Evolutionary conservation across 2,329 filamentous ascomycete genomes (phyloP).

Genomic region (Coniochaeta hoffmannii): DNA sequence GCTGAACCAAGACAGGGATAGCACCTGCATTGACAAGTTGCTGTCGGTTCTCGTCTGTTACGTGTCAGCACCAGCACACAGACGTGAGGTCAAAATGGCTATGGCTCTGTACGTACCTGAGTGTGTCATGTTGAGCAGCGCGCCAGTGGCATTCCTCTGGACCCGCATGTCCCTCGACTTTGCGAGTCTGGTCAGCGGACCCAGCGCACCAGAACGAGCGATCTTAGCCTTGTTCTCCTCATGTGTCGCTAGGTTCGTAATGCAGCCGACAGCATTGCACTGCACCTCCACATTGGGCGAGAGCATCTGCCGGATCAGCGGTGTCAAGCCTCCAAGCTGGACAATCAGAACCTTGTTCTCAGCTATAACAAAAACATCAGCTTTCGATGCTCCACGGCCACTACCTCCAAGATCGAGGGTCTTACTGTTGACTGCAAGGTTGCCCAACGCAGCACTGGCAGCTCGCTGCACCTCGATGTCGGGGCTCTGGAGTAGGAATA

Average conservation of each 20-base stretch:
- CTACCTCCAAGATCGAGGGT: constrained; percentile 7
- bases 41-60: constrained; percentile 86
- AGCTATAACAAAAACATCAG: constrained; percentile 54
- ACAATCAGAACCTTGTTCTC: constrained; percentile 98
- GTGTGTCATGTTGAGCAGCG: constrained; percentile 97
- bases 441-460: constrained; percentile 90
- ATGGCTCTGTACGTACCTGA: constrained; percentile 78
- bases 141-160: constrained; percentile 93
- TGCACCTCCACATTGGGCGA: constrained; percentile 97
- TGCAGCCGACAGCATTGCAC: constrained; percentile 97
- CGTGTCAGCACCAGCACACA: constrained; percentile 5
- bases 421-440: constrained; percentile 94
- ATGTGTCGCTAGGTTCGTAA: constrained; percentile 95
- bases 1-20: constrained; percentile 94
- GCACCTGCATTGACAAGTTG: constrained; percentile 95
- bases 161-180: constrained; percentile 99
- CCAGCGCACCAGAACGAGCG: constrained; percentile 85
- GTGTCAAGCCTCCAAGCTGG: constrained; percentile 78
- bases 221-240: constrained; percentile 99
- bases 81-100: too few relatives aligned
- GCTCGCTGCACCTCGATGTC: constrained; percentile 97
- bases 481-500: constrained; percentile 87
- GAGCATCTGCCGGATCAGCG: constrained; percentile 96
- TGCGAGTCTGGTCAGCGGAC: constrained; percentile 81
- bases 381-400: constrained; percentile 5